These are phyloP conservation scores for Aspergillus wentii DNA, from an alignment of 495 filamentous ascomycete genomes.

Conservation along the genomic window DNA sequence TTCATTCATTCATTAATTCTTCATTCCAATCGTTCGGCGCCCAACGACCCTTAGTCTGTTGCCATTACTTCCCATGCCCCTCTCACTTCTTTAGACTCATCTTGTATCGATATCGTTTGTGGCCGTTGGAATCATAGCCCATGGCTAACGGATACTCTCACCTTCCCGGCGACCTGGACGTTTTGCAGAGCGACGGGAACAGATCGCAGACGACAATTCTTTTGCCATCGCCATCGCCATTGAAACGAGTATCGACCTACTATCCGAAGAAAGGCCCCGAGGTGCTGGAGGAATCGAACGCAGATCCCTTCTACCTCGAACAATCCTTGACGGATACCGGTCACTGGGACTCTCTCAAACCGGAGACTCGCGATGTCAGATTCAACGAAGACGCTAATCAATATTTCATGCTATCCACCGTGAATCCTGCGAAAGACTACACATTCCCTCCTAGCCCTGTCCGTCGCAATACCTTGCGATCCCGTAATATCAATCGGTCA, in stretches of 20 bases:
- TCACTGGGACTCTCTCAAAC: constrained; percentile 19
- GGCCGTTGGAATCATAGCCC: constrained; percentile 25
- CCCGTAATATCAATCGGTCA: constrained; percentile 22
- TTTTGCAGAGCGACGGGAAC: constrained; percentile 26
- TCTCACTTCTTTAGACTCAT: constrained; percentile 3
- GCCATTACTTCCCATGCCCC: constrained; percentile 1
- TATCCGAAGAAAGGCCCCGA: constrained; percentile 24
- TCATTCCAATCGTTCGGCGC: constrained; percentile 1
- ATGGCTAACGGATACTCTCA: constrained; percentile 38
- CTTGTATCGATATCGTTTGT: neutral
- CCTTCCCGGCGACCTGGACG: constrained; percentile 32
- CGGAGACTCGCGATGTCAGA: constrained; percentile 30
- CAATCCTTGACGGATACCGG: constrained; percentile 27
- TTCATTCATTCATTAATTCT: constrained; percentile 6
- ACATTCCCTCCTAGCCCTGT: constrained; percentile 5
- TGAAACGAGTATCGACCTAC: constrained; percentile 32
- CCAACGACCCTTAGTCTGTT: constrained; percentile 3
- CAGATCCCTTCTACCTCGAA: constrained; percentile 44
- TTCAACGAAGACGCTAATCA: constrained; percentile 28
- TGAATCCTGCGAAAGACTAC: constrained; percentile 20
- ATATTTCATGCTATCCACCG: constrained; percentile 30
- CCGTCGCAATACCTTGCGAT: constrained; percentile 9
- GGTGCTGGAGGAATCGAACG: constrained; percentile 34
- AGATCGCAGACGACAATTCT: constrained; percentile 31
- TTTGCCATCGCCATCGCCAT: constrained; percentile 26